A percentile compares a stretch with the other conserved stretches of the same genome.
These are phyloP conservation scores for Iberis amara DNA, from an alignment of 441 rosid genomes.

Conservation along the genomic window DNA sequence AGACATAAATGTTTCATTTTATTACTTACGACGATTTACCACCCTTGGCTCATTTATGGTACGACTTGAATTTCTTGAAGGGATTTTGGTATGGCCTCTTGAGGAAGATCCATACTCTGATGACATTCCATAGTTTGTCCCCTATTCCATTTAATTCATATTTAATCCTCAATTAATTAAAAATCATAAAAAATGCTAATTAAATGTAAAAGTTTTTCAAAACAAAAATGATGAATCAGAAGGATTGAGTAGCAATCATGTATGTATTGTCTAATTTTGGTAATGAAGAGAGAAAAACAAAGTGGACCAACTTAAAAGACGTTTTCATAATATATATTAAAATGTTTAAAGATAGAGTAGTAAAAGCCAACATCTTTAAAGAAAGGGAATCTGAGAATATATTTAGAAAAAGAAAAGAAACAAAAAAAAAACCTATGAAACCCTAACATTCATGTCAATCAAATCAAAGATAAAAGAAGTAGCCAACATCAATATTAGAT, in stretches of 20 bases:
- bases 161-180: not conserved
- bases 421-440: constrained; percentile 30
- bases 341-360: constrained; percentile 21
- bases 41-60: constrained; percentile 42
- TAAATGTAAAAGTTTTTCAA: not conserved
- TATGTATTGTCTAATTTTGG: constrained; percentile 20
- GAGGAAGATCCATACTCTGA: constrained; percentile 73
- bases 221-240: constrained; percentile 18
- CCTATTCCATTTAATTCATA: constrained; percentile 30
- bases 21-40: constrained; percentile 67
- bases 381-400: constrained; percentile 31
- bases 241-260: constrained; percentile 21
- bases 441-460: constrained; percentile 45
- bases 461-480: constrained; percentile 33
- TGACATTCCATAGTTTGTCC: constrained; percentile 33
- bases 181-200: not conserved
- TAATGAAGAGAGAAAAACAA: constrained; percentile 15
- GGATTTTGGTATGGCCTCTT: constrained; percentile 41
- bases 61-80: constrained; percentile 39
- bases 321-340: not conserved
- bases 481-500: constrained; percentile 23
- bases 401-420: constrained; percentile 30
- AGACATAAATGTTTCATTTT: no score
- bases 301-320: constrained; percentile 17
- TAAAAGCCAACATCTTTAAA: constrained; percentile 34